A percentile compares a stretch with the other conserved stretches of the same genome.
phyloP scores from a whole-genome alignment of 148 eudicot species.

The Chenopodium berlandieri region DNA sequence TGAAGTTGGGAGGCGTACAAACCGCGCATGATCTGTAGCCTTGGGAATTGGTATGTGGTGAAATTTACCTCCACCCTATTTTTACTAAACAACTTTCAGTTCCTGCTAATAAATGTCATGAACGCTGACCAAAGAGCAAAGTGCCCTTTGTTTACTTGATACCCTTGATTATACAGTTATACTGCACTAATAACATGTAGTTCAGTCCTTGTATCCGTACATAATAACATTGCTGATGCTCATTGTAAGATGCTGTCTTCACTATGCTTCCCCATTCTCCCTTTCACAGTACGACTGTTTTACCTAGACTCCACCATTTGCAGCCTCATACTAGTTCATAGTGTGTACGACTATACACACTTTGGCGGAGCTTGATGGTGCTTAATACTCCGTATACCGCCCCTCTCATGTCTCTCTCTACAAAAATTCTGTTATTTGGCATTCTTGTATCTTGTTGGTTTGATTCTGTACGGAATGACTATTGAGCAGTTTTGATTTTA shows the following conservation, averaged over 20 bases:
- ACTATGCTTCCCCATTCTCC: not conserved
- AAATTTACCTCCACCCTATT: not conserved
- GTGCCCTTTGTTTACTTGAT: not conserved
- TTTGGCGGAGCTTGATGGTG: not conserved
- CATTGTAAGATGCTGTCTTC: not conserved
- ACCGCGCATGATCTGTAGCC: slow-evolving; percentile 55
- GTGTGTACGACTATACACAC: not conserved
- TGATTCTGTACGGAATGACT: not conserved
- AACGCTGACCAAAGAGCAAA: not conserved
- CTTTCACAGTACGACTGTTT: no score
- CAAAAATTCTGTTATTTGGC: not conserved
- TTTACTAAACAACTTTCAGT: not conserved
- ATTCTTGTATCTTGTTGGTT: not conserved
- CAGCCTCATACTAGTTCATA: not conserved
- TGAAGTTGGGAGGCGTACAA: slow-evolving; percentile 87
- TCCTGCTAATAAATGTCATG: not conserved
- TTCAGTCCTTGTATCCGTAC: not conserved
- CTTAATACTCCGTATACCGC: not conserved
- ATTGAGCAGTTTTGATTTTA: not conserved
- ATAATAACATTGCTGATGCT: not conserved
- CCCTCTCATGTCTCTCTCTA: not conserved
- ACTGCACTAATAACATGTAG: not conserved
- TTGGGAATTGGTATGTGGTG: slow-evolving; percentile 3
- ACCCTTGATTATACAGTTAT: not conserved
- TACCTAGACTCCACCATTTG: not conserved